Conservation (phyloP, 164 flowering plant genomes). For the Cinnamomum micranthum region DNA sequence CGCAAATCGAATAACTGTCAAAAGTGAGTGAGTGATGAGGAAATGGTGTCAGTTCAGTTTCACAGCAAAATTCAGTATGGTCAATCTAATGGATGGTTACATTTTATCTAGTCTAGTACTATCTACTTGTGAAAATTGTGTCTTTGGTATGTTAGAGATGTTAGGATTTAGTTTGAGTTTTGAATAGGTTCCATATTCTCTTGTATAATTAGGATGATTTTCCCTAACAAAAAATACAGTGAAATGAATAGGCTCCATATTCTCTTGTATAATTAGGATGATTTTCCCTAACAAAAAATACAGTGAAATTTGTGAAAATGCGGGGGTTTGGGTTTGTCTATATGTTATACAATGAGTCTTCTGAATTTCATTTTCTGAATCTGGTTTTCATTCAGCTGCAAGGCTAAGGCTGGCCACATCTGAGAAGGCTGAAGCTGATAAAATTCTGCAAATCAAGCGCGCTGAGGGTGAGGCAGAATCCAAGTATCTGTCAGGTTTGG, state of each 20-base stretch:
- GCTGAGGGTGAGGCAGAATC: conserved; percentile 64
- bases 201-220: no score
- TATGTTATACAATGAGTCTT: neutral
- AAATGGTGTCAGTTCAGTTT: neutral
- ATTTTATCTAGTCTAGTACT: neutral
- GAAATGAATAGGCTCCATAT: no score
- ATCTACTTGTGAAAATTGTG: neutral
- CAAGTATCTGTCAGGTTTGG: conserved; percentile 51
- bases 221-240: no score
- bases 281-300: no score
- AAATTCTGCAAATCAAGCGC: conserved; percentile 49
- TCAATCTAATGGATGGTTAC: neutral
- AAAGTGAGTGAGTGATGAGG: no score
- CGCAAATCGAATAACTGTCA: no score
- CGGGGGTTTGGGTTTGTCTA: no score
- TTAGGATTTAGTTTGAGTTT: no score
- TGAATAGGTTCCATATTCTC: no score
- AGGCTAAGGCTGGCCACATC: conserved; percentile 51
- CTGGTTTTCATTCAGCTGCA: conserved; percentile 46
- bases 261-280: no score
- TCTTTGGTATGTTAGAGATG: no score
- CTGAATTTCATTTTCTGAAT: neutral
- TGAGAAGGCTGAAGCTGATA: conserved; percentile 61
- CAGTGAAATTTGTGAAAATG: no score
- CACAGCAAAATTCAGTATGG: neutral